Base-by-base conservation (phyloP, 805 yeast species). In the Candida patagonica region DNA sequence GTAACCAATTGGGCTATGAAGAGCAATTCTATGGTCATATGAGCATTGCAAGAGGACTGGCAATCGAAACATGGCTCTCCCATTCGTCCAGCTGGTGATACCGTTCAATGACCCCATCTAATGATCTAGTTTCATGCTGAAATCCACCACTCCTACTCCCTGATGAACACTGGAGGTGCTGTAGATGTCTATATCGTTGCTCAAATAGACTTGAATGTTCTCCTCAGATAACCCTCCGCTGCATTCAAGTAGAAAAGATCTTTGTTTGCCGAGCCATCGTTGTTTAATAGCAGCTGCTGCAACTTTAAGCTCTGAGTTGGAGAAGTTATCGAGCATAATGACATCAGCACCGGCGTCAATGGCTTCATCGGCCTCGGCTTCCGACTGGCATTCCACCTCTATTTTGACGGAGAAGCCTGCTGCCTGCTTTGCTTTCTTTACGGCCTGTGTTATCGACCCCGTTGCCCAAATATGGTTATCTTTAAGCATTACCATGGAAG, bases 341-440 rank as follows among this genome's bases (percentile, higher is more conserved):
- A 89, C 83, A 59, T 88, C 97, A 0, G 96, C 96, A 9, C 97
- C 96, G 1, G 96, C 94, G 12, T 67, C 74, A 52, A 89, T 89
- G 20, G 97, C 97, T 57, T 89, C 96, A 47, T 72, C 68, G 1
- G 97, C 97, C 53, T 87, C 96, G 4, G 63, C 74, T 56, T 83
- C 94, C 42, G 73, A 66, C 58, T 84, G 87, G 43, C 87, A 88
- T 61, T 88, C 97, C 26, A 88, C 96, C 60, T 88, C 97, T 41
- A 88, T 81, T 61, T 88, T 88, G 27, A 81, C 70, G 2, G 95
- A 74, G 61, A 88, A 88, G 2, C 97, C 97, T 55, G 86, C 83
- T 0, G 79, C 95, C 10, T 67, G 66, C 41, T 85, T 71, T 1
- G 97, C 96, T 43, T 71, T 70, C 25, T 62, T 51, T 6, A 89